These are phyloP conservation scores for Saprolegnia parasitica DNA, from an alignment of 352 stramenopile genomes.

Conservation along the genomic window DNA sequence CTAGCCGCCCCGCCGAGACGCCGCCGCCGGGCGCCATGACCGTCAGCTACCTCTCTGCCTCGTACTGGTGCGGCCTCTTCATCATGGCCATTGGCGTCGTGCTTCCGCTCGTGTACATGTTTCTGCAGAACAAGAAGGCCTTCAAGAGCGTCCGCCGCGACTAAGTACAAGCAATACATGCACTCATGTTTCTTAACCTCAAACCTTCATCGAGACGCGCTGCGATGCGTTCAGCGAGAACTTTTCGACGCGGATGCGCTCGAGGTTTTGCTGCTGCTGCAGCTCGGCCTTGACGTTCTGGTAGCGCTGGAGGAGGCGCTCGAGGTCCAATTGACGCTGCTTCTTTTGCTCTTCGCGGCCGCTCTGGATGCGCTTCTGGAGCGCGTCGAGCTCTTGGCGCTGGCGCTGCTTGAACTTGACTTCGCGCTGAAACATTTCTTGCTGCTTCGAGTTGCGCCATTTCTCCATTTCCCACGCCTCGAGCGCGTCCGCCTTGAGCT, in stretches of 20 bases:
- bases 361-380: constrained; percentile 93
- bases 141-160: constrained; percentile 69
- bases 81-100: constrained; percentile 67
- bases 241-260: constrained; percentile 86
- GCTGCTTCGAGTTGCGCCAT: constrained; percentile 92
- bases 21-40: no score
- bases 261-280: constrained; percentile 91
- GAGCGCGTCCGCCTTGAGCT: constrained; percentile 92
- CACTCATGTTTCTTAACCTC: constrained; percentile 3
- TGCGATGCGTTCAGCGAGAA: constrained; percentile 45
- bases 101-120: constrained; percentile 79
- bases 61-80: constrained; percentile 59
- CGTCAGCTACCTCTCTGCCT: constrained; percentile 51
- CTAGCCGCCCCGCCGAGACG: not conserved
- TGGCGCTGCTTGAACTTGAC: constrained; percentile 92
- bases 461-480: constrained; percentile 94
- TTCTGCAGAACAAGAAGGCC: constrained; percentile 82
- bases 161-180: constrained; percentile 19
- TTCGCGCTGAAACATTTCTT: constrained; percentile 93
- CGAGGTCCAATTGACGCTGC: constrained; percentile 90
- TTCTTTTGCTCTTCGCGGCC: constrained; percentile 94
- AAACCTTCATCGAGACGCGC: constrained; percentile 26
- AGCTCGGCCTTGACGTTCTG: constrained; percentile 95
- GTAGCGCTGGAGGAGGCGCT: constrained; percentile 90
- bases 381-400: constrained; percentile 88